These are phyloP conservation scores for Hypoxylon lenormandii DNA, from an alignment of 495 filamentous ascomycete genomes.

Conservation along the genomic window DNA sequence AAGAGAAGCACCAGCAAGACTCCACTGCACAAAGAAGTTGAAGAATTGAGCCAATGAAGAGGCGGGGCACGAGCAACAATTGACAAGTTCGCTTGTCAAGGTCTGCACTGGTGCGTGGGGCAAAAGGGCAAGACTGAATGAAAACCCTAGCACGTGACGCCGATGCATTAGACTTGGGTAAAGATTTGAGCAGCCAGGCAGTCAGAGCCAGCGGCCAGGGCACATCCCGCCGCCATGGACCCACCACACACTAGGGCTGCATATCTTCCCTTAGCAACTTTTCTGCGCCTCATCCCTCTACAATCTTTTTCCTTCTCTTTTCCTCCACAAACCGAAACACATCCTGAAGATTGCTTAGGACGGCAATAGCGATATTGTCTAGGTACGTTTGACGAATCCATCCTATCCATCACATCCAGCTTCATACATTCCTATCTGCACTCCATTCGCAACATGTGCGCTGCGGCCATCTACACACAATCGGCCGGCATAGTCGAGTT, in stretches of 20 bases:
- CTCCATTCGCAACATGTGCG: no score
- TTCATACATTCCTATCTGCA: constrained; percentile 32
- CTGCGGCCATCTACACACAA: no score
- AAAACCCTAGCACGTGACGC: constrained; percentile 46
- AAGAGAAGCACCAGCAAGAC: no score
- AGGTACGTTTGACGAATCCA: constrained; percentile 63
- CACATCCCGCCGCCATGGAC: constrained; percentile 13
- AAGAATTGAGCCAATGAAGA: constrained; percentile 2
- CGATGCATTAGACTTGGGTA: background rate
- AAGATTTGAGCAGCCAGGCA: background rate
- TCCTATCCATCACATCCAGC: background rate
- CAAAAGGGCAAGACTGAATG: constrained; percentile 25
- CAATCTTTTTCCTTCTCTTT: constrained; percentile 24
- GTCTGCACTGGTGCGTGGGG: background rate
- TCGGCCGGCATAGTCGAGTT: no score
- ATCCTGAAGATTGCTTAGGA: constrained; percentile 66
- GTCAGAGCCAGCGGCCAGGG: no score
- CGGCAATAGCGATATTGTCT: constrained; percentile 65
- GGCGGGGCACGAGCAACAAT: background rate
- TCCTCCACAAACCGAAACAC: constrained; percentile 51
- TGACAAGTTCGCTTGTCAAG: background rate
- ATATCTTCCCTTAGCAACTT: constrained; percentile 30
- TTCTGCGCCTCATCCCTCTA: constrained; percentile 22
- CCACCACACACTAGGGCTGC: constrained; percentile 30
- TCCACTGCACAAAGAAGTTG: constrained; percentile 15